Percentiles rank a stretch among this genome's conserved stretches.
Evolutionary conservation across 1,139 yeast genomes (phyloP).

Genomic region (Sugiyamaella castrensis): DNA sequence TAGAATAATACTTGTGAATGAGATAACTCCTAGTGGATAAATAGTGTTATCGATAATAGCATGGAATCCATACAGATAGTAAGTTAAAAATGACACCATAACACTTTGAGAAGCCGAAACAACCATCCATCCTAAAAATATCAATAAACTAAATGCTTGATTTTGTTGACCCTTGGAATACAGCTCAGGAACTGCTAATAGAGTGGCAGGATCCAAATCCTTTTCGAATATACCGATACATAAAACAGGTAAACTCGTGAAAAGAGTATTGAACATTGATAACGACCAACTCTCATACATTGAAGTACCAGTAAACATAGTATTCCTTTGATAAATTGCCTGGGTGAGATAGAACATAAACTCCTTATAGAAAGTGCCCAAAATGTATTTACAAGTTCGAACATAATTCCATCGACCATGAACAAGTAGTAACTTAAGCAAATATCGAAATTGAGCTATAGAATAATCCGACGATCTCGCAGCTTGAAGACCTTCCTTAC

Average conservation of each 20-base stretch:
- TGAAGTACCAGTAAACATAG: conserved; percentile 90
- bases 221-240: conserved; percentile 95
- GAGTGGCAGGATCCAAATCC: conserved; percentile 83
- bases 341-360: conserved; percentile 85
- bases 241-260: conserved; percentile 87
- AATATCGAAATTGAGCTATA: conserved; percentile 86
- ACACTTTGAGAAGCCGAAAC: conserved; percentile 74
- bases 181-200: conserved; percentile 87
- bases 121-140: conserved; percentile 76
- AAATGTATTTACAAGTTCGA: conserved; percentile 84
- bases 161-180: conserved; percentile 75
- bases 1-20: conserved; percentile 68
- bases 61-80: conserved; percentile 62
- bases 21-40: conserved; percentile 75
- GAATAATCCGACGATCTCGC: conserved; percentile 95
- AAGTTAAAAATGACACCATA: conserved; percentile 63
- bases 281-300: conserved; percentile 94
- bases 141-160: conserved; percentile 65
- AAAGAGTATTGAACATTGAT: conserved; percentile 93
- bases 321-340: conserved; percentile 78
- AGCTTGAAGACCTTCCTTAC: conserved; percentile 95
- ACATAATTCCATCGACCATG: conserved; percentile 96
- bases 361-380: conserved; percentile 95
- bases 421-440: conserved; percentile 77
- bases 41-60: conserved; percentile 70